Conservation (phyloP, 73 alveolate species). For the Stentor roeselii region DNA sequence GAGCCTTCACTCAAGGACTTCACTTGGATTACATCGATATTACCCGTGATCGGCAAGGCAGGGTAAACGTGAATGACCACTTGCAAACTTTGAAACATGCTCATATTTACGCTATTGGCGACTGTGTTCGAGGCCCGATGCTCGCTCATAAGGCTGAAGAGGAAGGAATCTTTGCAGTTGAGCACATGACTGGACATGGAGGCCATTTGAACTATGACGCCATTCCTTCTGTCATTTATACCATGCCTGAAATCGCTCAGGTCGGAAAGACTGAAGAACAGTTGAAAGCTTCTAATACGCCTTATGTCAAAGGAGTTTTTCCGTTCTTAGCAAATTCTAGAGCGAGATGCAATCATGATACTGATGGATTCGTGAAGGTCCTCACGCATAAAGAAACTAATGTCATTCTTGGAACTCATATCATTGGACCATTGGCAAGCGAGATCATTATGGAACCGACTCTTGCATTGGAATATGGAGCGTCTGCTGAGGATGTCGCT, state of each 20-base stretch:
- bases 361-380: slow-evolving; percentile 93
- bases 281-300: slow-evolving; percentile 70
- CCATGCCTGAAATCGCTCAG: slow-evolving; percentile 92
- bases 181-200: slow-evolving; percentile 66
- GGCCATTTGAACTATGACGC: slow-evolving; percentile 92
- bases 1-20: slow-evolving; percentile 78
- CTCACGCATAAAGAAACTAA: slow-evolving; percentile 77
- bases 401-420: slow-evolving; percentile 82
- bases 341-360: slow-evolving; percentile 90
- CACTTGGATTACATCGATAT: slow-evolving; percentile 72
- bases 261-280: slow-evolving; percentile 95
- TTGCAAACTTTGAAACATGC: slow-evolving; percentile 46
- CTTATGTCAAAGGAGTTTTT: slow-evolving; percentile 84
- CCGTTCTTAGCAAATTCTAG: slow-evolving; percentile 94
- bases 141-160: slow-evolving; percentile 96
- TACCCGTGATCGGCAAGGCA: slow-evolving; percentile 55
- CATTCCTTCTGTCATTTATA: slow-evolving; percentile 89
- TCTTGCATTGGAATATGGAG: slow-evolving; percentile 94
- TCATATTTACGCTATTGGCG: slow-evolving; percentile 85
- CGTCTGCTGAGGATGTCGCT: slow-evolving; percentile 95
- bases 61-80: slow-evolving; percentile 51
- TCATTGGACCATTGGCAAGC: slow-evolving; percentile 92
- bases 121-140: slow-evolving; percentile 88
- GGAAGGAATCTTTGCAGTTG: slow-evolving; percentile 93
- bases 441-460: slow-evolving; percentile 93